Base-by-base conservation (phyloP, 148 eudicot species). In the Heliosperma pusillum region DNA sequence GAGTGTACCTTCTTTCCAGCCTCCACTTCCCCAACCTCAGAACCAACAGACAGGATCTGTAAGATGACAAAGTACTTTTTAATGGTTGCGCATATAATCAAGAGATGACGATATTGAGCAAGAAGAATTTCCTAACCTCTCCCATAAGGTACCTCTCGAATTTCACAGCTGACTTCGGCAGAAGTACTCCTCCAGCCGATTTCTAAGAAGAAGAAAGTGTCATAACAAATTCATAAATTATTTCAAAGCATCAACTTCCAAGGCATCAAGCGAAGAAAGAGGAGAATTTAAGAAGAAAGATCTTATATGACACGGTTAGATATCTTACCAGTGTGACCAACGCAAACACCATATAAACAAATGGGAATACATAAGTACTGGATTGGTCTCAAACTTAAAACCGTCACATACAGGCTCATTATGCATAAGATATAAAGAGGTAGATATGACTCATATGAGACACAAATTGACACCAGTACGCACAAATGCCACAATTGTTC, bases 101-200 rank as follows among this genome's bases (percentile, higher is more conserved):
- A 69, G 21, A 27, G 40, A 10, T 20, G 45, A 29, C 8, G 10
- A 22, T 30, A 13, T 40, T 33, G 64, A 16, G 56, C 12, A 50
- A 71, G 53, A 25, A 59, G 66, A 74, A n/a, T 26, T 53, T 26
- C 45, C 89, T 74, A 78, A 95, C 98, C 96, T 92, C 96, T 50
- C 98, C 98, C 89, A 90, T 79, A 27, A 95, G 93, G 78, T 95
- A 92, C 50, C 96, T 88, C 86, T 95, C 98, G 60, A 92, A 92
- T 76, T 95, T 95, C 42, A 95, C 97, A n/a, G 97, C 97, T 52
- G 97, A 89, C 83, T 92, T 95, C 3, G 97, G 97, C 81, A 92
- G 86, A 77, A 95, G 86, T 71, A 95, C 93, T 77, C 96, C 98
- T 19, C 98, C 98, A 25, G 96, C 96, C 56, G 98, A 95, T 95